These are phyloP conservation scores for Colletotrichum phormii DNA, from an alignment of 2,329 filamentous ascomycete species.

Conservation along the genomic window DNA sequence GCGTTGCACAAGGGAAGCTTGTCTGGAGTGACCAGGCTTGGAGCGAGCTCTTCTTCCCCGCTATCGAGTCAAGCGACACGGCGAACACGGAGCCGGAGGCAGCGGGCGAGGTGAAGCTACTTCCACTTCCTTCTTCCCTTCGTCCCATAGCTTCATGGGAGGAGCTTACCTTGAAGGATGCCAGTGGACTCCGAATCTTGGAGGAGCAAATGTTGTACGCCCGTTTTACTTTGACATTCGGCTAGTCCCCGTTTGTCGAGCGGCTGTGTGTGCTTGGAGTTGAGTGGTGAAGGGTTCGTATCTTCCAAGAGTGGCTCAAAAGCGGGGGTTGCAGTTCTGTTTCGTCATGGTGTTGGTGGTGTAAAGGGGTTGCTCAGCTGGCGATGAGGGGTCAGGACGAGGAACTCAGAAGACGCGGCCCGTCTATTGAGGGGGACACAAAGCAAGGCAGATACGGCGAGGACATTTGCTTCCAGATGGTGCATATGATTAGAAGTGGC, in stretches of 20 bases:
- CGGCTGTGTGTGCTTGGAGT: conserved; percentile 56
- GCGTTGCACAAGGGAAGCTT: conserved; percentile 61
- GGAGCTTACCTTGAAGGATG: conserved; percentile 41
- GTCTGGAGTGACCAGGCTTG: conserved; percentile 66
- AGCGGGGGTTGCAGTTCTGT: conserved; percentile 33
- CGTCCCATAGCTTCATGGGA: not conserved
- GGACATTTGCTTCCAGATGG: not conserved
- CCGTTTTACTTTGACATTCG: conserved; percentile 66
- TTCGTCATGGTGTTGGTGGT: conserved; percentile 23
- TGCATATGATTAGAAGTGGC: no score
- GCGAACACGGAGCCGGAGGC: not conserved
- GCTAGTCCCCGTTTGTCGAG: conserved; percentile 56
- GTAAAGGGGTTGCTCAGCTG: conserved; percentile 1
- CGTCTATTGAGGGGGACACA: not conserved
- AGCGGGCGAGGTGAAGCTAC: conserved; percentile 21
- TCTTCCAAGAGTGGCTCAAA: conserved; percentile 4
- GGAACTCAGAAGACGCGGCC: not conserved
- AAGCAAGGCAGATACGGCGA: not conserved
- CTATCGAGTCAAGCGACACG: not conserved
- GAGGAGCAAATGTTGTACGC: conserved; percentile 64
- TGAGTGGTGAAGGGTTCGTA: conserved; percentile 47
- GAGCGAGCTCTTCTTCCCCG: conserved; percentile 50
- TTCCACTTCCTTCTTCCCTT: not conserved
- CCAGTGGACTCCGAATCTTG: conserved; percentile 57
- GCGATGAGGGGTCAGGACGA: conserved; percentile 22